These are phyloP conservation scores for Rosa rugosa DNA, from an alignment of 306 rosid genomes.

Conservation along the genomic window DNA sequence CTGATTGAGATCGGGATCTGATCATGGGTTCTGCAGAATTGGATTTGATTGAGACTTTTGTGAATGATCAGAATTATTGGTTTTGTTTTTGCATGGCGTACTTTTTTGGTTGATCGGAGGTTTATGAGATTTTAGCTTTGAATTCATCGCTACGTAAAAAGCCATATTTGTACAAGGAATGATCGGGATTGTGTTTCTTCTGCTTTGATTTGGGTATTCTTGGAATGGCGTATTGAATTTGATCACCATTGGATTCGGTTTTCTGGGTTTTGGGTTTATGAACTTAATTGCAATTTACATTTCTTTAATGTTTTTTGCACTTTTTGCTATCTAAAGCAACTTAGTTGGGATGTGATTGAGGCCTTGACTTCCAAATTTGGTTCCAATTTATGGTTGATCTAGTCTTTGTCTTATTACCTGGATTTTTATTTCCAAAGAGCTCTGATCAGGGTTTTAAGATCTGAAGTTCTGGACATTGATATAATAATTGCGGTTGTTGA, in stretches of 20 bases:
- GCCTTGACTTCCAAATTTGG: conserved; percentile 21
- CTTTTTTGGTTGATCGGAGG: conserved; percentile 18
- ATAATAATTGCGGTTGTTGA: background rate
- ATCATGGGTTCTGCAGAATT: conserved; percentile 24
- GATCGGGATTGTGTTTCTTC: conserved; percentile 7
- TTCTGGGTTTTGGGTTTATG: conserved; percentile 24
- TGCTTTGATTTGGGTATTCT: conserved; percentile 14
- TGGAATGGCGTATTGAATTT: conserved; percentile 1
- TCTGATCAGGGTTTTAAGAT: conserved; percentile 22
- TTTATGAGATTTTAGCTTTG: conserved; percentile 7
- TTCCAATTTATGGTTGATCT: conserved; percentile 13
- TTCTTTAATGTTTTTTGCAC: background rate
- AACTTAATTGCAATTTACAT: conserved; percentile 13
- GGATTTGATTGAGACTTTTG: background rate
- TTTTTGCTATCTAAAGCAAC: conserved; percentile 4
- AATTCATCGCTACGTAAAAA: background rate
- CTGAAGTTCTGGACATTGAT: conserved; percentile 5
- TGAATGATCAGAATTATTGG: background rate
- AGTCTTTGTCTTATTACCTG: conserved; percentile 6
- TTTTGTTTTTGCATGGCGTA: conserved; percentile 12
- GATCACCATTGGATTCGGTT: conserved; percentile 9
- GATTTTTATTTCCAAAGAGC: conserved; percentile 1
- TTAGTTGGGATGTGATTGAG: conserved; percentile 18
- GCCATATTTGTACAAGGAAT: background rate
- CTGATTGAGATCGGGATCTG: conserved; percentile 41